phyloP scores from a whole-genome alignment of 139 green algal species.

The Micractinium conductrix region DNA sequence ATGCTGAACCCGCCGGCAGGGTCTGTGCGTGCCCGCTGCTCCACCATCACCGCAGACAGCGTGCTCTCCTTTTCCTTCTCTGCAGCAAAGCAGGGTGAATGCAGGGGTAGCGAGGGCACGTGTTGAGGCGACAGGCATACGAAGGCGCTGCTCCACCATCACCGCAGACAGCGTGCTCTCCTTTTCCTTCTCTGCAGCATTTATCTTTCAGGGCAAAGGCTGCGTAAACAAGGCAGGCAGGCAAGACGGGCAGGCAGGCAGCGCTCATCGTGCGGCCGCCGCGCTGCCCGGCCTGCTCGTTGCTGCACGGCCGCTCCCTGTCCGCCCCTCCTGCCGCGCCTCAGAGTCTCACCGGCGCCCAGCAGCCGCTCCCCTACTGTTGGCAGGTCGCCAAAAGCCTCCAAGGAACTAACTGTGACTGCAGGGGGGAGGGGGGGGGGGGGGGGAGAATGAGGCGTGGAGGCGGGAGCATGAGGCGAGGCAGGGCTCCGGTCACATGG shows the following conservation, averaged over 20 bases:
- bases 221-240: too few species aligned
- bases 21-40: conserved; percentile 23
- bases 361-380: conserved; percentile 69
- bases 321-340: too few species aligned
- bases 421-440: too few species aligned
- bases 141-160: conserved; percentile 55
- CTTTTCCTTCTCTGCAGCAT: conserved; percentile 49
- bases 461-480: too few species aligned
- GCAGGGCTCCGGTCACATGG: too few species aligned
- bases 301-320: too few species aligned
- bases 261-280: too few species aligned
- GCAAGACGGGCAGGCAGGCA: neutral
- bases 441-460: too few species aligned
- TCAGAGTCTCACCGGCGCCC: conserved; percentile 54
- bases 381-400: conserved; percentile 67
- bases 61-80: conserved; percentile 75
- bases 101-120: too few species aligned
- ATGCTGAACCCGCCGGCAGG: neutral
- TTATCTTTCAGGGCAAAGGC: too few species aligned
- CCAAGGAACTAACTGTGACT: neutral
- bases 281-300: too few species aligned
- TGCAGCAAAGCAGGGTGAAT: neutral
- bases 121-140: neutral
- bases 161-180: conserved; percentile 71
- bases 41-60: conserved; percentile 55